Base-by-base conservation (phyloP, 768 basidiomycete species). In the Amanita molliuscula region DNA sequence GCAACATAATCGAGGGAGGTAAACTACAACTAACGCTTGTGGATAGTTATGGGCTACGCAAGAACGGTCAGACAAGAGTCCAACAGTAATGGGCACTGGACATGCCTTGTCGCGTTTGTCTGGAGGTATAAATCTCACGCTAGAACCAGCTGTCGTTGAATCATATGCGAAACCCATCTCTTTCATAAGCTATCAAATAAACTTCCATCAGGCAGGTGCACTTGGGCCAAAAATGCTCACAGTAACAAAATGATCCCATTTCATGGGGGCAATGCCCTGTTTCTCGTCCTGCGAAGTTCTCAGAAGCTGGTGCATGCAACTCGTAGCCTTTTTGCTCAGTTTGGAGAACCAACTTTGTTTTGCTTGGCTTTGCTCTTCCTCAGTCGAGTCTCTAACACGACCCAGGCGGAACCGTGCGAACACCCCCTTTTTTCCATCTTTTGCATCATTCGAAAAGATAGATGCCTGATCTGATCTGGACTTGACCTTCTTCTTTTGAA, bases 91-190 rank as follows among this genome's bases (percentile, higher is more conserved):
- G 29, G 16, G 26, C 9, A 37, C 15, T n/a, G 33, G n/a, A 58
- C 70, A 40, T 45, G 72, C 71, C 54, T 58, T 58, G 54, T 73
- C 72, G 25, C 66, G 63, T 41, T 59, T 58, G 56, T 80, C 68
- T 15, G 84, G 88, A 43, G 87, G 87, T 62, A 86, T 80, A 58
- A 90, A 90, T 33, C 86, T 76, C 31, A 90, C 88, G 61, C 84
- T 85, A 8, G 86, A 88, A 2, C 88, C 88, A 16, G 87, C 85
- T 2, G 85, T 86, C 52, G 78, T 79, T 4, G 82, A 82, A 59
- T 81, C 79, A 55, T 81, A 82, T 2, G 66, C 65, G 62, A 90
- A 90, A 31, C 87, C 87, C 77, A 90, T 80, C 42, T 84, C 83
- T 33, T 70, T 66, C 86, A 90, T 86, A 33, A 86, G 65, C 87